Percentiles rank a stretch among this genome's conserved stretches.
phyloP scores from a whole-genome alignment of 192 early-diverging fungal genomes.

The Rhizoclosmatium globosum region DNA sequence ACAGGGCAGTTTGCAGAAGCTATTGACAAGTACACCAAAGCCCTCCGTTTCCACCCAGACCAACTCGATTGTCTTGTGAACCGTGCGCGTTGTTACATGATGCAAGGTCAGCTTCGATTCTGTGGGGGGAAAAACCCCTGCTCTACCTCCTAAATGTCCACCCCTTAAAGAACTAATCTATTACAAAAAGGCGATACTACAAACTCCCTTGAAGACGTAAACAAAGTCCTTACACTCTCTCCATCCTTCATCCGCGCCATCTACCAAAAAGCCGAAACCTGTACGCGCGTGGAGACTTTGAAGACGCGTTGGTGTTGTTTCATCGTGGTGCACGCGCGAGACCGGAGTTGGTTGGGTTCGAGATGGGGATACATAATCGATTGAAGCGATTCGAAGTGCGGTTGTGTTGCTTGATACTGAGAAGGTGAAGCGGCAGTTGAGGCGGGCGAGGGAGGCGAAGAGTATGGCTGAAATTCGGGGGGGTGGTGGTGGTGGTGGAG shows the following conservation, averaged over 20 bases:
- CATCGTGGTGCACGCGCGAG: conserved; percentile 52
- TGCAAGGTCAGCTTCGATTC: conserved; percentile 23
- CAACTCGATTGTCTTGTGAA: conserved; percentile 51
- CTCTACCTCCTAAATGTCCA: background rate
- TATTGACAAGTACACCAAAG: conserved; percentile 39
- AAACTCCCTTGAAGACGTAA: conserved; percentile 49
- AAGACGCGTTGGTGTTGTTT: conserved; percentile 57
- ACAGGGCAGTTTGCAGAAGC: conserved; percentile 41
- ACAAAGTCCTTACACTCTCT: conserved; percentile 39
- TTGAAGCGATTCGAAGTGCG: conserved; percentile 51
- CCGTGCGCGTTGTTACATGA: conserved; percentile 51
- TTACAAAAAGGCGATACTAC: conserved; percentile 37
- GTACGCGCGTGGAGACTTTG: conserved; percentile 56
- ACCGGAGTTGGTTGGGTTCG: conserved; percentile 53
- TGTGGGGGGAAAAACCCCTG: background rate
- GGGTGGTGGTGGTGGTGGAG: background rate
- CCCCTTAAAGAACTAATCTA: background rate
- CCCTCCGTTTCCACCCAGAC: conserved; percentile 41
- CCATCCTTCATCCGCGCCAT: conserved; percentile 48
- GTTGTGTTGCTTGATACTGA: conserved; percentile 42
- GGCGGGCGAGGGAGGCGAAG: too few relatives aligned
- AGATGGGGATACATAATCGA: conserved; percentile 54
- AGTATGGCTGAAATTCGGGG: background rate
- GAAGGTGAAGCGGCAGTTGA: conserved; percentile 22
- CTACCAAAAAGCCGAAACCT: conserved; percentile 59